Conservation (phyloP, 1,284 basidiomycete species). For the Cutaneotrichosporon daszewskae region DNA sequence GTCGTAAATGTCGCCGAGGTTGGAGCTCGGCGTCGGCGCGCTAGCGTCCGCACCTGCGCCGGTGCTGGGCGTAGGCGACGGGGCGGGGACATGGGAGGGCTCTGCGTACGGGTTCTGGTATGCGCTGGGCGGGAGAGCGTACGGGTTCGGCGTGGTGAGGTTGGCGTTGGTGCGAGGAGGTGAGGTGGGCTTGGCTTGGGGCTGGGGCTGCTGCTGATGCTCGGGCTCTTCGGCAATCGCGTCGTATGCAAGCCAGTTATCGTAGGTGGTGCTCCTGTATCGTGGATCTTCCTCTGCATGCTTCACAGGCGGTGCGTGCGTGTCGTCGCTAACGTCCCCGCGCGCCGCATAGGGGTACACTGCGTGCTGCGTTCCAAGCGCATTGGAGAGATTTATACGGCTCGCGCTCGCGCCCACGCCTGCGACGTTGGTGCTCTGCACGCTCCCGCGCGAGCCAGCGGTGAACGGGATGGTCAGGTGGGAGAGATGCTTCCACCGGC, state of each 20-base stretch:
- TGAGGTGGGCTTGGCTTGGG: too few relatives aligned
- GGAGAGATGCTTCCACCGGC: conserved; percentile 1
- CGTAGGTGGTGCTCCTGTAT: conserved; percentile 6
- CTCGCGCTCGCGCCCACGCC: neutral
- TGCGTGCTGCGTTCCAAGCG: neutral
- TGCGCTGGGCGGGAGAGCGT: too few relatives aligned
- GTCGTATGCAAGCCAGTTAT: conserved; percentile 12
- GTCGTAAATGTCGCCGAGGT: conserved; percentile 1
- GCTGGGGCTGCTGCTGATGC: too few relatives aligned
- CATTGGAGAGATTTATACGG: neutral
- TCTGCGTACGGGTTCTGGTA: too few relatives aligned
- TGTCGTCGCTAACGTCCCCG: conserved; percentile 6
- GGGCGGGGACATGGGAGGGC: too few relatives aligned
- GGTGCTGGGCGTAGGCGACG: too few relatives aligned
- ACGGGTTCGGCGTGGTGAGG: neutral
- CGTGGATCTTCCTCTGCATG: neutral
- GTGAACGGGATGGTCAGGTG: neutral
- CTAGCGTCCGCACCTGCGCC: too few relatives aligned
- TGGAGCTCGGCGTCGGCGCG: neutral
- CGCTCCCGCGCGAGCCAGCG: neutral
- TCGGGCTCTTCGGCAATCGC: neutral
- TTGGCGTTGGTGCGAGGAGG: too few relatives aligned
- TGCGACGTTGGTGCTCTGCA: neutral
- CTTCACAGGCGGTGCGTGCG: neutral
- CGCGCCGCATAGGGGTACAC: neutral